These are phyloP conservation scores for Stentor roeselii DNA, from an alignment of 73 alveolate species.

Conservation along the genomic window DNA sequence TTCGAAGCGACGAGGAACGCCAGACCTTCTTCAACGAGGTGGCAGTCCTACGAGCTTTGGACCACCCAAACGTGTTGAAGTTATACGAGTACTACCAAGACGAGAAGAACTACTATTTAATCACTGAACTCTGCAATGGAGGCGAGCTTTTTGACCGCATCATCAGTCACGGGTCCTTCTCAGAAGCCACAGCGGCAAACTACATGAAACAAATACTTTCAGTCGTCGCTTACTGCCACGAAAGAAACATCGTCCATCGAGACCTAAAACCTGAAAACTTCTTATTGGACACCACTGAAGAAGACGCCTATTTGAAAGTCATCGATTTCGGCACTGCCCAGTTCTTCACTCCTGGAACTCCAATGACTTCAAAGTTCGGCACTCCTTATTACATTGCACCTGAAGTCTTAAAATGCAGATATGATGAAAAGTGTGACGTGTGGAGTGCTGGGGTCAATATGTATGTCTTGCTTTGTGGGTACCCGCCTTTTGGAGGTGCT, in stretches of 20 bases:
- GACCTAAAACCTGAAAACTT: constrained; percentile 78
- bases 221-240: constrained; percentile 47
- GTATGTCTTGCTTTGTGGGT: constrained; percentile 32
- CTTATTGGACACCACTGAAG: constrained; percentile 40
- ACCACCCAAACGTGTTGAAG: background rate
- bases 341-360: constrained; percentile 34
- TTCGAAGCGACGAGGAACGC: too few relatives aligned
- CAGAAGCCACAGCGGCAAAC: constrained; percentile 44
- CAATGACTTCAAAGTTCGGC: constrained; percentile 42
- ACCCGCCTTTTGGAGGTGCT: constrained; percentile 33
- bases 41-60: constrained; percentile 14
- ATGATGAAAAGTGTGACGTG: constrained; percentile 35
- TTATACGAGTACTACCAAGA: constrained; percentile 21
- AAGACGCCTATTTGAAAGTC: constrained; percentile 39
- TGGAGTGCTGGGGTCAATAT: constrained; percentile 32
- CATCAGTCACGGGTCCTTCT: constrained; percentile 25
- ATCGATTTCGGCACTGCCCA: constrained; percentile 62
- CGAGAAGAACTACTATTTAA: constrained; percentile 10
- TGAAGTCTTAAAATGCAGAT: constrained; percentile 31
- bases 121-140: constrained; percentile 47
- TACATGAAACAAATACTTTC: constrained; percentile 40
- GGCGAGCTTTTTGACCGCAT: constrained; percentile 64
- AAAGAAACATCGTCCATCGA: too few relatives aligned
- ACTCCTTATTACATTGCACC: constrained; percentile 40
- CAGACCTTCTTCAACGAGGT: too few relatives aligned